A percentile compares a stretch with the other conserved stretches of the same genome.
Evolutionary conservation across 2,329 filamentous ascomycete species (phyloP).

Genomic region (Chrysoporthe deuterocubensis): DNA sequence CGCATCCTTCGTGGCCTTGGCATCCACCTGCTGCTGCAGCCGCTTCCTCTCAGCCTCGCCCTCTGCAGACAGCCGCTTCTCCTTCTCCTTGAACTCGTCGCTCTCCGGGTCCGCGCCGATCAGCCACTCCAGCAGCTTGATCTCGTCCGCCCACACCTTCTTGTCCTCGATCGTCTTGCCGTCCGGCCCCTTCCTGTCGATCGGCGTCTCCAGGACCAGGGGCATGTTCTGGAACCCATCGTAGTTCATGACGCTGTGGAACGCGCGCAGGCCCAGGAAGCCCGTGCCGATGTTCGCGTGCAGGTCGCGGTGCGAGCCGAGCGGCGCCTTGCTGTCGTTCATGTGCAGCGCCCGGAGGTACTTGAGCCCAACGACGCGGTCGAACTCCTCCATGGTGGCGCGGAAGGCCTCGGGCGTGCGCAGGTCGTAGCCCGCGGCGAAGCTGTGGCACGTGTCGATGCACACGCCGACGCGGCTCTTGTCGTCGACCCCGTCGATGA

Average conservation of each 20-base stretch:
- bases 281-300: conserved; percentile 97
- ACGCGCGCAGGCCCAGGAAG: conserved; percentile 86
- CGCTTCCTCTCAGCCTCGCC: conserved; percentile 75
- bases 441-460: conserved; percentile 95
- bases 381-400: conserved; percentile 75
- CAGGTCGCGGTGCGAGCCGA: conserved; percentile 80
- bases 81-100: conserved; percentile 71
- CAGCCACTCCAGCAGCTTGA: conserved; percentile 88
- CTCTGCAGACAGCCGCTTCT: conserved; percentile 65
- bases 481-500: conserved; percentile 79
- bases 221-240: conserved; percentile 75
- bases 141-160: conserved; percentile 87
- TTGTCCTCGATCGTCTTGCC: conserved; percentile 77
- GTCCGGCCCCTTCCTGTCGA: conserved; percentile 69
- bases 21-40: conserved; percentile 78
- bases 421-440: conserved; percentile 91
- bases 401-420: conserved; percentile 74
- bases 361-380: conserved; percentile 73
- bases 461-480: conserved; percentile 89
- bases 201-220: conserved; percentile 96
- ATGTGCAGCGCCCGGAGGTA: conserved; percentile 89
- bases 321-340: conserved; percentile 93
- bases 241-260: conserved; percentile 90
- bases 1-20: conserved; percentile 66
- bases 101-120: conserved; percentile 80